These are phyloP conservation scores for Actinomortierella wolfii DNA, from an alignment of 371 early-diverging fungal genomes.

Conservation along the genomic window DNA sequence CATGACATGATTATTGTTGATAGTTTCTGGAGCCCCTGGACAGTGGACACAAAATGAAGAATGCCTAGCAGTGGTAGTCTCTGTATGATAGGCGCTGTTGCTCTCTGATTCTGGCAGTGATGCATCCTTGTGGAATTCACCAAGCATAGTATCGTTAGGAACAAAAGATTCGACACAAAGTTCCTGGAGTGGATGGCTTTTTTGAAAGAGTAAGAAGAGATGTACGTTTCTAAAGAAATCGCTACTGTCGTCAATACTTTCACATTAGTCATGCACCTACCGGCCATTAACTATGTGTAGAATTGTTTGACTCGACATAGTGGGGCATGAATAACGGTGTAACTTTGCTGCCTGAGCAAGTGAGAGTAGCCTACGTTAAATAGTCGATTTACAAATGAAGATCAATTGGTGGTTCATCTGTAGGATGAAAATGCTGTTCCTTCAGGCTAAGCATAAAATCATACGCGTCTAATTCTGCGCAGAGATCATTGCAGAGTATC, in stretches of 20 bases:
- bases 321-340: constrained; percentile 62
- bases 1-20: constrained; percentile 50
- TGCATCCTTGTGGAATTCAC: constrained; percentile 33
- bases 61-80: constrained; percentile 1
- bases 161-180: constrained; percentile 67
- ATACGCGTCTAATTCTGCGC: constrained; percentile 79
- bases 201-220: neutral
- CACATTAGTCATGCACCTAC: constrained; percentile 49
- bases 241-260: too few relatives aligned
- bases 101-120: neutral
- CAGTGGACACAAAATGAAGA: neutral
- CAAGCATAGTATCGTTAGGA: constrained; percentile 62
- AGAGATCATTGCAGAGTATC: constrained; percentile 43
- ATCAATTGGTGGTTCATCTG: too few relatives aligned
- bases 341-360: constrained; percentile 62
- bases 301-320: constrained; percentile 55
- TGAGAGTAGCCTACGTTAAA: constrained; percentile 57
- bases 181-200: constrained; percentile 79
- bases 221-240: too few relatives aligned
- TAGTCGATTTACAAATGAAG: too few relatives aligned
- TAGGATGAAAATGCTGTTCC: neutral
- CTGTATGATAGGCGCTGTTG: too few relatives aligned
- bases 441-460: neutral
- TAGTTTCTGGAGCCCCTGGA: neutral
- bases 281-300: constrained; percentile 67